Evolutionary conservation across 192 early-diverging fungal genomes (phyloP).

Genomic region (Paraglomus brasilianum): DNA sequence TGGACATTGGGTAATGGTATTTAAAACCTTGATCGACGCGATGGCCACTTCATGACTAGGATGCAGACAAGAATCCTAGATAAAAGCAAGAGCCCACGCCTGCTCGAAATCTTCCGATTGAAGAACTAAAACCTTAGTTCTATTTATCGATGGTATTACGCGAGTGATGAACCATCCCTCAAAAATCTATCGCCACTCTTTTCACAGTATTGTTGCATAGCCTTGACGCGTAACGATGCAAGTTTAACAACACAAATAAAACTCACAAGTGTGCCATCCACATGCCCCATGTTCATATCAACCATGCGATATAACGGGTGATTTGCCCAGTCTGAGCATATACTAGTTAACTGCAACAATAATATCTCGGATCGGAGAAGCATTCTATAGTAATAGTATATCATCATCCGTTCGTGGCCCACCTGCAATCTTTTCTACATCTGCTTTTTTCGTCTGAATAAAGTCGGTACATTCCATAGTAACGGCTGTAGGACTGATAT

Average conservation of each 20-base stretch:
- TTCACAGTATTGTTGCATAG: slow-evolving; percentile 35
- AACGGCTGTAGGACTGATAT: slow-evolving; percentile 90
- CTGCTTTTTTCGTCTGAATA: slow-evolving; percentile 69
- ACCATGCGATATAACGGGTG: slow-evolving; percentile 95
- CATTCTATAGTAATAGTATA: not conserved
- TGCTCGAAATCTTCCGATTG: slow-evolving; percentile 59
- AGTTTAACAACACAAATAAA: slow-evolving; percentile 76
- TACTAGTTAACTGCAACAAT: slow-evolving; percentile 74
- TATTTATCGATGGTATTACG: slow-evolving; percentile 68
- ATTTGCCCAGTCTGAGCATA: slow-evolving; percentile 87
- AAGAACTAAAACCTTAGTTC: slow-evolving; percentile 73
- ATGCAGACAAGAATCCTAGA: slow-evolving; percentile 64
- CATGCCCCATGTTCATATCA: slow-evolving; percentile 79
- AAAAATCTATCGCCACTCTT: slow-evolving; percentile 40
- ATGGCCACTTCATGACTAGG: slow-evolving; percentile 76
- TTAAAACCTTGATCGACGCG: slow-evolving; percentile 70
- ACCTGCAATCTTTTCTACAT: slow-evolving; percentile 42
- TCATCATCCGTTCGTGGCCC: not conserved
- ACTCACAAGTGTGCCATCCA: slow-evolving; percentile 80
- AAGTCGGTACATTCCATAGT: slow-evolving; percentile 96
- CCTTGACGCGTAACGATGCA: slow-evolving; percentile 48
- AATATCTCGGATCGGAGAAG: slow-evolving; percentile 40
- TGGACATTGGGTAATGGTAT: slow-evolving; percentile 50
- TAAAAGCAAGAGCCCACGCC: slow-evolving; percentile 67
- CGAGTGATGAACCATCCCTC: slow-evolving; percentile 58